Conservation (phyloP, 306 rosid genomes). For the Fragaria nilgerrensis region DNA sequence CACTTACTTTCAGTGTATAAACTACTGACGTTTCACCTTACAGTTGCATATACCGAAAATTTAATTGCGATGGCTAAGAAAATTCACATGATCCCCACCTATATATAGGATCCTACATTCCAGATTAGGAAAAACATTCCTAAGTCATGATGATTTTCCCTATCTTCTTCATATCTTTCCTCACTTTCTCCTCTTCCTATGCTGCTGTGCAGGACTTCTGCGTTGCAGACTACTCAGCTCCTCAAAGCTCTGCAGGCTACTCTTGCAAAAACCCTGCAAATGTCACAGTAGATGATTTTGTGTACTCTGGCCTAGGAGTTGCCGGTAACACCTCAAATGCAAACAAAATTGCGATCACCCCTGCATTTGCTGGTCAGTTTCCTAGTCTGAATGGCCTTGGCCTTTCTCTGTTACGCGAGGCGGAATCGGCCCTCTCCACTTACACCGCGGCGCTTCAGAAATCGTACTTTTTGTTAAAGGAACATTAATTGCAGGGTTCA, state of each 20-base stretch:
- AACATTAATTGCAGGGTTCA: constrained; percentile 47
- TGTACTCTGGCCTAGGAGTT: constrained; percentile 41
- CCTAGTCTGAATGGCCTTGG: constrained; percentile 68
- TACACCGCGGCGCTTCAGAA: constrained; percentile 67
- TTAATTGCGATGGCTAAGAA: not conserved
- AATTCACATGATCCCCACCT: not conserved
- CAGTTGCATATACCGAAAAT: not conserved
- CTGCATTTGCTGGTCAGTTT: constrained; percentile 28
- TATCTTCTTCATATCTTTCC: constrained; percentile 27
- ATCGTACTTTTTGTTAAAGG: constrained; percentile 40
- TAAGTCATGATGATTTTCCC: constrained; percentile 31
- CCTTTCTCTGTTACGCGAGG: constrained; percentile 44
- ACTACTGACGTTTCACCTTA: not conserved
- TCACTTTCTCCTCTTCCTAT: constrained; percentile 35
- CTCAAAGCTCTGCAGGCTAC: constrained; percentile 58
- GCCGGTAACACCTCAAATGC: constrained; percentile 65
- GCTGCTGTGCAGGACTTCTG: constrained; percentile 74
- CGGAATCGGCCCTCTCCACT: constrained; percentile 63
- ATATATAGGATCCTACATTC: not conserved
- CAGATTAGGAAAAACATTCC: not conserved
- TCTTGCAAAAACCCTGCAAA: constrained; percentile 53
- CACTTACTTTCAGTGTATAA: not conserved
- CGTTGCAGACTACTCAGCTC: constrained; percentile 45
- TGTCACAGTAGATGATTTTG: constrained; percentile 52
- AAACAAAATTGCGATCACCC: constrained; percentile 35